Evolutionary conservation across 2,329 filamentous ascomycete species (phyloP).

Genomic region (Xylariaceae sp.): DNA sequence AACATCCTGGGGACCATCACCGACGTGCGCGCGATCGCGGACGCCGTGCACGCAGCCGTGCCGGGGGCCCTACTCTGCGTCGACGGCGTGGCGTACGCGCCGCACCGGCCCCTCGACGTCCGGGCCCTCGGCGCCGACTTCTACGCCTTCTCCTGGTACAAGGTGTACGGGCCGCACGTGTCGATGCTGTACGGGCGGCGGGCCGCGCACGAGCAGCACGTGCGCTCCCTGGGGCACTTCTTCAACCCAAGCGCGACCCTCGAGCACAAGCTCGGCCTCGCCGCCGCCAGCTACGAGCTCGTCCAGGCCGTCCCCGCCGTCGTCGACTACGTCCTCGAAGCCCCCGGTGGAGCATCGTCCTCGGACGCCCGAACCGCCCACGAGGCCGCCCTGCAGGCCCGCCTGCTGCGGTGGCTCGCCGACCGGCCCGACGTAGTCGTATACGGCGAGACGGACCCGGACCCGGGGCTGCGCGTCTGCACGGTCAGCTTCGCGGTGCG

Average conservation of each 20-base stretch:
- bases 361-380: slow-evolving; percentile 56
- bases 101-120: slow-evolving; percentile 72
- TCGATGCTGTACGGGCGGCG: slow-evolving; percentile 69
- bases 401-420: slow-evolving; percentile 63
- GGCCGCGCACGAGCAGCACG: slow-evolving; percentile 53
- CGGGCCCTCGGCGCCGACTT: slow-evolving; percentile 71
- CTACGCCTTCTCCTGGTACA: slow-evolving; percentile 82
- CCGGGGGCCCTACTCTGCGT: slow-evolving; percentile 67
- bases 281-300: slow-evolving; percentile 72
- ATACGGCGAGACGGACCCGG: slow-evolving; percentile 56
- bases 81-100: slow-evolving; percentile 77
- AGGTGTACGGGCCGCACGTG: slow-evolving; percentile 78
- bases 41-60: slow-evolving; percentile 35
- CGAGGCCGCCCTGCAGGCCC: slow-evolving; percentile 61
- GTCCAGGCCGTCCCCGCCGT: slow-evolving; percentile 64
- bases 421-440: slow-evolving; percentile 58
- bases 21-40: slow-evolving; percentile 26
- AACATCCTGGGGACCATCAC: slow-evolving; percentile 34
- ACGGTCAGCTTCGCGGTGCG: slow-evolving; percentile 69
- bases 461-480: slow-evolving; percentile 56
- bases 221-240: slow-evolving; percentile 60
- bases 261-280: slow-evolving; percentile 68
- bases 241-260: slow-evolving; percentile 61
- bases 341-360: no score
- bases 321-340: no score